Base-by-base conservation (phyloP, 1,139 yeast genomes). In the Yamadazyma conglobata region DNA sequence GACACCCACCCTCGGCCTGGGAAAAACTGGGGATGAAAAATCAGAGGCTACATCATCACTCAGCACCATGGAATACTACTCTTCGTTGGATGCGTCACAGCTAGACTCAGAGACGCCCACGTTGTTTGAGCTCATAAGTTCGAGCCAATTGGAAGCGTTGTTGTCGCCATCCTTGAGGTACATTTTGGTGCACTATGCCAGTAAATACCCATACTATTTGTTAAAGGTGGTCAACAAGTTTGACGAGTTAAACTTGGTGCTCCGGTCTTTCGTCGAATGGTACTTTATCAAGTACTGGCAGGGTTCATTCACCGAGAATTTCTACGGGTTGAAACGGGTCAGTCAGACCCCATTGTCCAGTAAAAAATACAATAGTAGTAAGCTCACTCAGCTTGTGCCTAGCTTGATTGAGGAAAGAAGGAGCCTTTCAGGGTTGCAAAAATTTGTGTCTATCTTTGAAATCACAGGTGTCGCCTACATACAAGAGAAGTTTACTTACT, bases 271-370 rank as follows among this genome's bases (percentile, higher is more conserved):
- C n/a, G 64, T 89, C 1, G 96, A 91, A 54, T 80, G 79, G 68
- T 72, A 74, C 44, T 86, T 82, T 46, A 54, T 89, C 30, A 71
- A 64, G 32, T 68, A 70, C 34, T 85, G 94, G 87, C 89, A 85
- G 47, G 79, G 95, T 0, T 77, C 93, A 2, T 87, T 91, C 46
- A 86, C 95, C 0, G 97, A 89, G 53, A 85, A 85, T 52, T 91
- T 89, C 52, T 89, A 91, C 50, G 97, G 96, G 2, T 59, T 91
- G 44, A 87, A 88, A 52, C 61, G 95, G 31, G 77, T 77, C 13
- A 60, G 60, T 32, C 59, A 56, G 22, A 60, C 72, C 1, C 65
- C 70, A 3, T 55, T 70, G 24, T 50, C 67, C 9, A 45, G 50
- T 20, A 24, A 32, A 8, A 53, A 50, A 24, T 61, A 55, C 33